Conservation (phyloP, 2,329 filamentous ascomycete species). For the Penicillium vulpinum region DNA sequence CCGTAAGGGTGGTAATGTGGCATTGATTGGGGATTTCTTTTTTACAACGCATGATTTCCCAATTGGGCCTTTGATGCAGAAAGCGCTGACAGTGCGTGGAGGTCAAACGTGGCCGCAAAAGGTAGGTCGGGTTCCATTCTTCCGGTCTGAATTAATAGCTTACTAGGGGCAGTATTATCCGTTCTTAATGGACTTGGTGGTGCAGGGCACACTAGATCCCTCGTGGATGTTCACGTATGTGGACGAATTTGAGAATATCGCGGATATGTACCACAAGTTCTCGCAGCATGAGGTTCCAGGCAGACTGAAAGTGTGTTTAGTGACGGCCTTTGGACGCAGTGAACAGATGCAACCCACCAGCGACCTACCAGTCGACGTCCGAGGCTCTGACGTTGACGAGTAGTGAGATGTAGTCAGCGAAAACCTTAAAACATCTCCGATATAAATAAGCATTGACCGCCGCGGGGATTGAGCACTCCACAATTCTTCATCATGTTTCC, state of each 20-base stretch:
- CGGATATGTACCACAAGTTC: constrained; percentile 25
- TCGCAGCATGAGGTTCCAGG: constrained; percentile 31
- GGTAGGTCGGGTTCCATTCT: constrained; percentile 10
- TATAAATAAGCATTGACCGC: neutral
- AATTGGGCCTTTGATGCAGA: constrained; percentile 37
- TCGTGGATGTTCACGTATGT: constrained; percentile 34
- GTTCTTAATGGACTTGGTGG: constrained; percentile 28
- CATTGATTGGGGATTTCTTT: constrained; percentile 34
- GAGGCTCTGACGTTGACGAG: neutral
- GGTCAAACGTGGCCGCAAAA: constrained; percentile 29
- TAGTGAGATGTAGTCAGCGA: constrained; percentile 1
- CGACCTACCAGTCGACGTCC: neutral
- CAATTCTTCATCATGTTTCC: constrained; percentile 26
- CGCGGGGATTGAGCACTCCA: neutral
- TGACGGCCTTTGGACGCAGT: constrained; percentile 29
- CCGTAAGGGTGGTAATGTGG: constrained; percentile 32
- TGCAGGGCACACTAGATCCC: constrained; percentile 29
- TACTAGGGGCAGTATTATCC: constrained; percentile 29
- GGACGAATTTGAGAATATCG: constrained; percentile 35
- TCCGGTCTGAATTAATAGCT: neutral
- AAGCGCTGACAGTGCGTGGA: constrained; percentile 33
- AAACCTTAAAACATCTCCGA: neutral
- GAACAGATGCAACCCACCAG: constrained; percentile 4
- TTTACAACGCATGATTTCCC: constrained; percentile 30
- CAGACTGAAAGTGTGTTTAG: constrained; percentile 31